Evolutionary conservation across 2,329 filamentous ascomycete genomes (phyloP).

Genomic region (Alternaria gaisen): DNA sequence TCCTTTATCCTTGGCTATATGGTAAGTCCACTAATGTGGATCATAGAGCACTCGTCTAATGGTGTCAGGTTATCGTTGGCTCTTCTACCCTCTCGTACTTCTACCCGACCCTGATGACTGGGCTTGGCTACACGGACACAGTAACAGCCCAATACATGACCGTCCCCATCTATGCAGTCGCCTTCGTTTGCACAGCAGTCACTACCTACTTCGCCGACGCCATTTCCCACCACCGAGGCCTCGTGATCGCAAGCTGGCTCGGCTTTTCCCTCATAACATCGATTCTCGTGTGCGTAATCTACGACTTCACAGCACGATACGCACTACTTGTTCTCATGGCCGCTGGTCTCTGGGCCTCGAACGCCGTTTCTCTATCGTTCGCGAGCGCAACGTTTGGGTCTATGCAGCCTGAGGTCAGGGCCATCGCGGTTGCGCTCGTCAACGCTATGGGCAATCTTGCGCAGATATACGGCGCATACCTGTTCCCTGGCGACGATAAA

Average conservation of each 20-base stretch:
- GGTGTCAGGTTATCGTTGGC: conserved; percentile 53
- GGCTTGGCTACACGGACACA: conserved; percentile 58
- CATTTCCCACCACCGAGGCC: conserved; percentile 56
- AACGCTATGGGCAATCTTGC: conserved; percentile 65
- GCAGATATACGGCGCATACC: conserved; percentile 64
- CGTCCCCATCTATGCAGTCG: conserved; percentile 63
- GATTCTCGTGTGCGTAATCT: conserved; percentile 55
- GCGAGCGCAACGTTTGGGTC: conserved; percentile 61
- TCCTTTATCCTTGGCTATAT: conserved; percentile 61
- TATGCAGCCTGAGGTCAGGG: conserved; percentile 61
- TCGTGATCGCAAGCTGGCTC: conserved; percentile 62
- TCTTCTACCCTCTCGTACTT: conserved; percentile 64
- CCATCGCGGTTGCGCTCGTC: conserved; percentile 62
- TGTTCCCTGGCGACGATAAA: conserved; percentile 60
- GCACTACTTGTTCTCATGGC: conserved; percentile 65
- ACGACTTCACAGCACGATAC: conserved; percentile 63
- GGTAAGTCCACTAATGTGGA: conserved; percentile 37
- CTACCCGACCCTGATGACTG: conserved; percentile 63
- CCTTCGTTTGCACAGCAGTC: conserved; percentile 60
- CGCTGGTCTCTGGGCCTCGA: conserved; percentile 63
- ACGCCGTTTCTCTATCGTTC: conserved; percentile 62
- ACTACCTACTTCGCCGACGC: conserved; percentile 61
- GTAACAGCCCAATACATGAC: conserved; percentile 61
- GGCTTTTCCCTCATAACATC: conserved; percentile 50
- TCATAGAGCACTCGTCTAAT: conserved; percentile 26